Evolutionary conservation across 2,329 filamentous ascomycete species (phyloP).

Genomic region (Exophiala oligosperma): DNA sequence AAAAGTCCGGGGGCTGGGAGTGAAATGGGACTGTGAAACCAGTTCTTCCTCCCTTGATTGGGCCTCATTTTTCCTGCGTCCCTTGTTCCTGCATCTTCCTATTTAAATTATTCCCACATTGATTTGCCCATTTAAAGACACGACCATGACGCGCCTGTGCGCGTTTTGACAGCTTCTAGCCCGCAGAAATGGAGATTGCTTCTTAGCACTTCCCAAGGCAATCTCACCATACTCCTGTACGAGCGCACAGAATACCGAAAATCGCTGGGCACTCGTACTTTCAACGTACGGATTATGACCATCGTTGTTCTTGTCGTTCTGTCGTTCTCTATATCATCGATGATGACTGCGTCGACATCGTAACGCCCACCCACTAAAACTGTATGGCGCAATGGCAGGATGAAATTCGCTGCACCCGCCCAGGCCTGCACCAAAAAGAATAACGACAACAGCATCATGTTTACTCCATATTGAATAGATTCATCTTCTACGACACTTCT

Average conservation of each 20-base stretch:
- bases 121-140: conserved; percentile 3
- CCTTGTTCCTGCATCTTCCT: conserved; percentile 4
- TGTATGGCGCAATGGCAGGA: too few species aligned
- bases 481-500: neutral
- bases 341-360: too few species aligned
- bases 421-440: too few species aligned
- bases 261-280: neutral
- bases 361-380: too few species aligned
- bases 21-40: neutral
- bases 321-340: too few species aligned
- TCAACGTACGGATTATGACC: neutral
- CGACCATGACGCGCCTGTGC: conserved; percentile 18
- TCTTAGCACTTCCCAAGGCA: too few species aligned
- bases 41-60: neutral
- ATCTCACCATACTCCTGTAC: too few species aligned
- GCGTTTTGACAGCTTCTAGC: neutral
- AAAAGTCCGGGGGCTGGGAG: conserved; percentile 14
- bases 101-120: neutral
- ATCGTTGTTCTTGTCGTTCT: too few species aligned
- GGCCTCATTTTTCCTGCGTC: neutral
- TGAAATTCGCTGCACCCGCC: too few species aligned
- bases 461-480: neutral
- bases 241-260: too few species aligned
- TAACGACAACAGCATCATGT: neutral
- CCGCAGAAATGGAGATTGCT: too few species aligned